These are phyloP conservation scores for Rhizophora apiculata DNA, from an alignment of 345 rosid species.

Conservation along the genomic window DNA sequence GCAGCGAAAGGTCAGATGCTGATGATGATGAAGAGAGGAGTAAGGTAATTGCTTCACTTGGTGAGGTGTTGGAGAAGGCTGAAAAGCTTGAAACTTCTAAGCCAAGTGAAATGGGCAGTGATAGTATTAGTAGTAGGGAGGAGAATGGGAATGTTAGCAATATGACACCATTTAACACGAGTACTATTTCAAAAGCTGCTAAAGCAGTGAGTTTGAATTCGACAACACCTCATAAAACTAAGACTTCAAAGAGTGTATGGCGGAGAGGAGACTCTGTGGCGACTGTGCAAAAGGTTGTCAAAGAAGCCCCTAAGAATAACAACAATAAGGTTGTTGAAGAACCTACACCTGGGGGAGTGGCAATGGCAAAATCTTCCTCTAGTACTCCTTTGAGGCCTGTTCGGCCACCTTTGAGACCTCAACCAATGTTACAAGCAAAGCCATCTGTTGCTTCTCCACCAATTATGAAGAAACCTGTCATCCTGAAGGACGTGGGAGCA, in stretches of 20 bases:
- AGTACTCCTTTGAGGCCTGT: constrained; percentile 38
- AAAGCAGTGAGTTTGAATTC: constrained; percentile 23
- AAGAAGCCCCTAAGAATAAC: constrained; percentile 50
- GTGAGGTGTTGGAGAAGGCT: constrained; percentile 85
- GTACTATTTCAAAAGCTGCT: constrained; percentile 29
- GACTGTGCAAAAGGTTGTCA: constrained; percentile 55
- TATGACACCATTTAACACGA: constrained; percentile 27
- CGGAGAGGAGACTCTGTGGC: constrained; percentile 80
- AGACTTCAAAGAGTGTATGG: constrained; percentile 93
- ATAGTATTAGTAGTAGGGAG: constrained; percentile 15
- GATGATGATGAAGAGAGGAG: constrained; percentile 54
- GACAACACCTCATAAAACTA: constrained; percentile 38
- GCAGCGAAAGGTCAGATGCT: constrained; percentile 26
- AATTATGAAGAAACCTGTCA: constrained; percentile 52
- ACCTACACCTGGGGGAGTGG: constrained; percentile 12
- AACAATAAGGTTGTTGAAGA: constrained; percentile 24
- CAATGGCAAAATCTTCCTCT: constrained; percentile 34
- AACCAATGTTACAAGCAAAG: constrained; percentile 67
- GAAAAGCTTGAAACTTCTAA: constrained; percentile 67
- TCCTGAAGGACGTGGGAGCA: constrained; percentile 83
- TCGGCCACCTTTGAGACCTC: constrained; percentile 61
- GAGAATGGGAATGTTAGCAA: constrained; percentile 35
- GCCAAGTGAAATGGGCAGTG: constrained; percentile 5
- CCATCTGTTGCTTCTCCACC: constrained; percentile 70
- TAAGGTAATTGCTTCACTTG: constrained; percentile 80